Base-by-base conservation (phyloP, 2,329 filamentous ascomycete species). In the Exutisphaerella laricina region DNA sequence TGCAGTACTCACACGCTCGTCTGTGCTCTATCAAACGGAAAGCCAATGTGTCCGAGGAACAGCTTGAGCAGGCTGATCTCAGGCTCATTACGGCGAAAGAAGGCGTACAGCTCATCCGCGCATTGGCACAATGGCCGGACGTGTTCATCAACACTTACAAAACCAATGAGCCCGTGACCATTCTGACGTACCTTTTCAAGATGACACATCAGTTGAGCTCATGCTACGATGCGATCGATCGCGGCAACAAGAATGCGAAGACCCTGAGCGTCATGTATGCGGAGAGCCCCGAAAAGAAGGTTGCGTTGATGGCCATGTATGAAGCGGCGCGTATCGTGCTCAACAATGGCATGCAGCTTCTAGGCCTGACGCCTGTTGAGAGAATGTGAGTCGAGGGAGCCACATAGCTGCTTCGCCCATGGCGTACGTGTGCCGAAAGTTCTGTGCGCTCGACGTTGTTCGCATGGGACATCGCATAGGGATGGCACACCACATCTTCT, bases 61-160 rank as follows among this genome's bases (percentile, higher is more conserved):
- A 84, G 7, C 70, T 90, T 21, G 68, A 70, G 8, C 69, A 66
- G 9, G 82, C 84, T 14, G 78, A 90, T 61, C 69, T 85, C 38
- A 73, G 73, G 8, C 75, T 88, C 30, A 75, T 90, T 21, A 79
- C 72, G 1, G 85, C 88, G 66, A 69, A 77, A 28, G 84, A 88
- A 59, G 86, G 85, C 16, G 65, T 80, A 35, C 81, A 88, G 56
- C 73, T 90, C 28, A 74, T 88, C 51, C 79, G 88, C 22, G 74
- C 85, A 33, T 74, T 94, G n/a, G 76, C 82, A 6, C 84, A 88
- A 61, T 94, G 85, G 77, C 88, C 88, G 2, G 88, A 94, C 57
- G 84, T 88, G 4, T 80, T 94, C 45, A 73, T 83, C 59, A 90
- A 90, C 66, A 89, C 88, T 0, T 72, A 92, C 56, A 86, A 85